Percentiles rank a stretch among this genome's conserved stretches.
phyloP scores from a whole-genome alignment of 202 grass and related monocot species.

The Zoysia matrella region DNA sequence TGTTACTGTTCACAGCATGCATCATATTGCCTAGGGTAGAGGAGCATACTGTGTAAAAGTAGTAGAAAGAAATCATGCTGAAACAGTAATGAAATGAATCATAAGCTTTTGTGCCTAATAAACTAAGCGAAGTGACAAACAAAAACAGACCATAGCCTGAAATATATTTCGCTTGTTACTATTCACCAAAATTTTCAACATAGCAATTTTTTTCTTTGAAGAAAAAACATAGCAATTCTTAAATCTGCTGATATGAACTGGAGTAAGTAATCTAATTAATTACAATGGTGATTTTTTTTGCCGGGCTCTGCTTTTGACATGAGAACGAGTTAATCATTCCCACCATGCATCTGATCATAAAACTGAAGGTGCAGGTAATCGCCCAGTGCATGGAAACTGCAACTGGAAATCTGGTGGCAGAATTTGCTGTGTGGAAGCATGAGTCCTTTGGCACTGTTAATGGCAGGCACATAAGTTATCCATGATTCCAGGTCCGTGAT shows the following conservation, averaged over 20 bases:
- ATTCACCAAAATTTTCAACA: background rate
- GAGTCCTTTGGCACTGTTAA: slow-evolving; percentile 19
- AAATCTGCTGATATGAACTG: background rate
- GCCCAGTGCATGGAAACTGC: slow-evolving; percentile 47
- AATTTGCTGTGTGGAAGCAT: slow-evolving; percentile 36
- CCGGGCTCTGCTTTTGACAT: slow-evolving; percentile 28
- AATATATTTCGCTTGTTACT: background rate
- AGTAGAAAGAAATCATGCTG: slow-evolving; percentile 5
- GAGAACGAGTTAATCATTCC: slow-evolving; percentile 40
- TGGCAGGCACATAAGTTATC: slow-evolving; percentile 20
- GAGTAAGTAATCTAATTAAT: slow-evolving; percentile 19
- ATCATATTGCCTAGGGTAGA: slow-evolving; percentile 40
- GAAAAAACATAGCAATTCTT: background rate
- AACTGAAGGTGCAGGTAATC: slow-evolving; percentile 28
- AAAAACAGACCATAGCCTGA: background rate
- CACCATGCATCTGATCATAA: slow-evolving; percentile 32
- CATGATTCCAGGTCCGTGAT: slow-evolving; percentile 37
- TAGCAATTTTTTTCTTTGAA: background rate
- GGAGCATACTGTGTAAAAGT: background rate
- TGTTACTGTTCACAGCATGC: slow-evolving; percentile 38
- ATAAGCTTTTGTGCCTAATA: background rate
- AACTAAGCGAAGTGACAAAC: background rate
- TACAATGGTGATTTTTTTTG: background rate
- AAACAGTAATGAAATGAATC: background rate
- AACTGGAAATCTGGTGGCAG: slow-evolving; percentile 41